These are phyloP conservation scores for Pyracantha coccinea DNA, from an alignment of 331 rosid species.

Conservation along the genomic window DNA sequence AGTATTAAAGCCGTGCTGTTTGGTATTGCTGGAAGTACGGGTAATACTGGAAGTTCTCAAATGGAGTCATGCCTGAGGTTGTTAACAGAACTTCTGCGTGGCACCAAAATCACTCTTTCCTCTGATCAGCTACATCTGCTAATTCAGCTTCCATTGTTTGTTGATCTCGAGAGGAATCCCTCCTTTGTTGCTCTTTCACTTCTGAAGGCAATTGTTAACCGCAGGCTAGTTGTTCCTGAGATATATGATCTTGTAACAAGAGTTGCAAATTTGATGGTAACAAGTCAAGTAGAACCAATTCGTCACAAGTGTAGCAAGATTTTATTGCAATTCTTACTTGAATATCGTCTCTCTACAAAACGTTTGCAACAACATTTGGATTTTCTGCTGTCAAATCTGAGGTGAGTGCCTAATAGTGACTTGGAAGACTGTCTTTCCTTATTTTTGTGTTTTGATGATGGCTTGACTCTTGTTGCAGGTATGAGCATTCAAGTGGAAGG, in stretches of 20 bases:
- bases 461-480: conserved; percentile 37
- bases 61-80: conserved; percentile 75
- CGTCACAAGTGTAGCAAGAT: conserved; percentile 76
- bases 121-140: conserved; percentile 56
- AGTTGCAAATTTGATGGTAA: conserved; percentile 88
- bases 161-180: conserved; percentile 69
- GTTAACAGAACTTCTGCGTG: conserved; percentile 68
- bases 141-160: conserved; percentile 74
- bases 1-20: conserved; percentile 56
- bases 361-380: conserved; percentile 79
- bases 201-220: conserved; percentile 71
- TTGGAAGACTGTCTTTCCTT: not conserved
- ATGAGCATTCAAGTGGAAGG: conserved; percentile 84
- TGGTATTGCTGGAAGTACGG: conserved; percentile 56
- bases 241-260: conserved; percentile 78
- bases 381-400: conserved; percentile 66
- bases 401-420: conserved; percentile 31
- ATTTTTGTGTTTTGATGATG: not conserved
- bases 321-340: conserved; percentile 76
- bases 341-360: conserved; percentile 59
- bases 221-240: conserved; percentile 70
- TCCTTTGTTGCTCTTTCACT: conserved; percentile 73
- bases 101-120: conserved; percentile 58
- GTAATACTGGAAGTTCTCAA: conserved; percentile 51
- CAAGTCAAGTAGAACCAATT: conserved; percentile 73